phyloP scores from a whole-genome alignment of 495 filamentous ascomycete species.

The Aspergillus carlsbadensis region DNA sequence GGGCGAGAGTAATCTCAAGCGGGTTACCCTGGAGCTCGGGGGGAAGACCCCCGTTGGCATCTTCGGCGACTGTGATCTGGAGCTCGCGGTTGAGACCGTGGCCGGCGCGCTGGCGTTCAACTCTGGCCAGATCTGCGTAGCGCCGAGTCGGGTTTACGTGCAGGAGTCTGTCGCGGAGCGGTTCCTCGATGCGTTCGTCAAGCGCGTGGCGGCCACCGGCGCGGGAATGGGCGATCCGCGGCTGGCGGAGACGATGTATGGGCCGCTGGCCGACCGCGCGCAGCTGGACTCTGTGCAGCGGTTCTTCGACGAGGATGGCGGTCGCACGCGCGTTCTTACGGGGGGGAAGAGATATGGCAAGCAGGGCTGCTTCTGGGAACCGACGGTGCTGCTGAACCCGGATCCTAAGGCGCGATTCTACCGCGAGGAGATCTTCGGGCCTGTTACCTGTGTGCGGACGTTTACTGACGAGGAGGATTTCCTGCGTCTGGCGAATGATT shows the following conservation, averaged over 20 bases:
- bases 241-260: background rate
- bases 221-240: background rate
- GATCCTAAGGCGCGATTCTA: background rate
- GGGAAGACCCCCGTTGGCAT: background rate
- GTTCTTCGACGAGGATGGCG: background rate
- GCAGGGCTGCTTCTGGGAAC: slow-evolving; percentile 4
- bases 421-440: slow-evolving; percentile 6
- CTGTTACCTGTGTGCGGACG: slow-evolving; percentile 3
- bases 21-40: background rate
- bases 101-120: slow-evolving; percentile 39
- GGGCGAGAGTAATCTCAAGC: background rate
- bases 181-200: slow-evolving; percentile 16
- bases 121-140: slow-evolving; percentile 50
- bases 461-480: slow-evolving; percentile 11
- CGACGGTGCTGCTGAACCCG: slow-evolving; percentile 7
- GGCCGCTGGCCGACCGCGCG: background rate
- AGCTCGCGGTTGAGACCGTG: slow-evolving; percentile 5
- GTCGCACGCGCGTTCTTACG: background rate
- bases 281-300: slow-evolving; percentile 16
- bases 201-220: background rate
- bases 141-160: slow-evolving; percentile 47
- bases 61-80: slow-evolving; percentile 1
- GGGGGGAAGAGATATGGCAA: background rate
- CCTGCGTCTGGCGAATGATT: slow-evolving; percentile 8
- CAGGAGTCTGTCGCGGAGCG: slow-evolving; percentile 34